These are phyloP conservation scores for Tilletia indica DNA, from an alignment of 1,284 basidiomycete genomes.

Conservation along the genomic window DNA sequence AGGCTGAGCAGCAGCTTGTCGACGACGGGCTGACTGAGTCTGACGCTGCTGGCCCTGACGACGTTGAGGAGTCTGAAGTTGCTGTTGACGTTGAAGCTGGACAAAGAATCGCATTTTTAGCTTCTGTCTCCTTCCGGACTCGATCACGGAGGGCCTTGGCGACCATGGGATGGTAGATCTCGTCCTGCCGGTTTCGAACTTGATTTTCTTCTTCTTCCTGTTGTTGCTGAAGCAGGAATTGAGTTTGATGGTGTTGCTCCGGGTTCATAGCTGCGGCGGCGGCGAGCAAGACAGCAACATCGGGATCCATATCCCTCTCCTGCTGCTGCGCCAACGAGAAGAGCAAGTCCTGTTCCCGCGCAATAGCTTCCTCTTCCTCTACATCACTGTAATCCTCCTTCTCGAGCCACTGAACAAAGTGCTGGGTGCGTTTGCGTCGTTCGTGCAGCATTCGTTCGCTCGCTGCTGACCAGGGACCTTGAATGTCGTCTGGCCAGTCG, in stretches of 20 bases:
- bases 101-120: neutral
- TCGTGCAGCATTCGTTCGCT: constrained; percentile 32
- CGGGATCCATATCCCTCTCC: neutral
- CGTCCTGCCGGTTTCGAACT: neutral
- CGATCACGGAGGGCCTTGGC: constrained; percentile 47
- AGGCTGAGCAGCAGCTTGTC: too few species aligned
- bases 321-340: neutral
- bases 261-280: constrained; percentile 18
- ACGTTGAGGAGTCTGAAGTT: neutral
- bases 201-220: neutral
- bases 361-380: constrained; percentile 19
- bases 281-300: constrained; percentile 14
- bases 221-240: neutral
- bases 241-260: constrained; percentile 5
- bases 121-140: constrained; percentile 27
- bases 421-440: constrained; percentile 30
- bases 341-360: neutral
- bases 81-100: neutral
- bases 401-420: constrained; percentile 37
- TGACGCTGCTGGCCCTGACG: neutral
- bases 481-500: constrained; percentile 37
- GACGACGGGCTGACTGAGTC: too few species aligned
- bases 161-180: constrained; percentile 48
- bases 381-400: constrained; percentile 25
- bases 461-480: constrained; percentile 35